phyloP scores from a whole-genome alignment of 345 rosid species.

The Corchorus olitorius region DNA sequence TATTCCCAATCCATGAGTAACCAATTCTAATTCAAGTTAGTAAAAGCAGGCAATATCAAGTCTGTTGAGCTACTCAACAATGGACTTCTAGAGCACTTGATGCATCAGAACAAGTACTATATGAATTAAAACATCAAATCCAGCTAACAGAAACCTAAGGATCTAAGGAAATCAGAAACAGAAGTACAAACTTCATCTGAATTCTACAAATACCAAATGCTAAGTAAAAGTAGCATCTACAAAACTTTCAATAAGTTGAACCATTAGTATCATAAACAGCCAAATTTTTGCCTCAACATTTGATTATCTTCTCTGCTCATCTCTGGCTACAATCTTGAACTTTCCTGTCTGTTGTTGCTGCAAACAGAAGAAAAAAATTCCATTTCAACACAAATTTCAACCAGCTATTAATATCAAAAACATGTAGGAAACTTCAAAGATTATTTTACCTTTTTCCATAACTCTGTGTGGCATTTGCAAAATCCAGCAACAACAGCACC shows the following conservation, averaged over 20 bases:
- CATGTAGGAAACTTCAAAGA: not conserved
- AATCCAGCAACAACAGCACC: conserved; percentile 86
- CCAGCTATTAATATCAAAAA: not conserved
- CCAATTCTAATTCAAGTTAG: not conserved
- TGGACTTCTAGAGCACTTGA: not conserved
- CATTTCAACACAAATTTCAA: conserved; percentile 8
- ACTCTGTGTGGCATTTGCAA: conserved; percentile 68
- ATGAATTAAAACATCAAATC: not conserved
- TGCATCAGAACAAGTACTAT: not conserved
- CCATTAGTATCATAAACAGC: not conserved
- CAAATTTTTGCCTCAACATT: not conserved
- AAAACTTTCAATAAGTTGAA: not conserved
- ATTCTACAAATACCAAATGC: not conserved
- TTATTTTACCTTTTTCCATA: conserved; percentile 75
- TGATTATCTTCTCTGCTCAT: conserved; percentile 39
- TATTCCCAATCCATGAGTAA: not conserved
- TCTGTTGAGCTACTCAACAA: not conserved
- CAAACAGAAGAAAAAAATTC: conserved; percentile 25
- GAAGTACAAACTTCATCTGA: not conserved
- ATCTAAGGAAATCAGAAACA: not conserved
- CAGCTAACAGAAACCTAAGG: not conserved
- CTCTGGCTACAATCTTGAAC: conserved; percentile 93
- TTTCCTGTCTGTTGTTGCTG: conserved; percentile 95
- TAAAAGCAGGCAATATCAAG: too few relatives aligned
- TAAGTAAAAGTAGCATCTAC: not conserved